phyloP scores from a whole-genome alignment of 2,329 filamentous ascomycete species.

The Ceratocystis eucalypticola region DNA sequence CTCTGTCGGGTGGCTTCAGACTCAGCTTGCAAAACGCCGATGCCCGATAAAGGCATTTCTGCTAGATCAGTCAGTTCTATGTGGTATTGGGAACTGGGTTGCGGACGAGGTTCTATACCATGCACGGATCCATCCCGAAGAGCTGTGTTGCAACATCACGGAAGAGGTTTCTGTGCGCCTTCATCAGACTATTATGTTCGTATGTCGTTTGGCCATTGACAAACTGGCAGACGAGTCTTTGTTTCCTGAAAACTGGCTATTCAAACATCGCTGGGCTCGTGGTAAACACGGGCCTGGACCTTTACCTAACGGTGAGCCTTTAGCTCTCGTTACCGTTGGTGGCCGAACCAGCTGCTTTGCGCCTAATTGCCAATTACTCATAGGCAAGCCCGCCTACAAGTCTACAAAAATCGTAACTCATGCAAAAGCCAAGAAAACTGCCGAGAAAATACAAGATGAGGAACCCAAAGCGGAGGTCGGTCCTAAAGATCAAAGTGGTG shows the following conservation, averaged over 20 bases:
- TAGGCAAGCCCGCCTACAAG: not conserved
- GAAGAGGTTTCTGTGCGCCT: slow-evolving; percentile 58
- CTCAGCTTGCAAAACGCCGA: slow-evolving; percentile 58
- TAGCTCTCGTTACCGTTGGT: slow-evolving; percentile 77
- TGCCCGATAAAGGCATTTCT: slow-evolving; percentile 83
- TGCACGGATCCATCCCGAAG: slow-evolving; percentile 77
- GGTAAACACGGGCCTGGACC: slow-evolving; percentile 59
- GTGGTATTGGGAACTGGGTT: slow-evolving; percentile 95
- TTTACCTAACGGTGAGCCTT: slow-evolving; percentile 71
- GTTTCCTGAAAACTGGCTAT: slow-evolving; percentile 80
- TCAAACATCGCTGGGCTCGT: slow-evolving; percentile 80
- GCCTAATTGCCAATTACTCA: slow-evolving; percentile 50
- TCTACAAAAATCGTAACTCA: not conserved
- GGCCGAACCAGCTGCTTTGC: slow-evolving; percentile 85
- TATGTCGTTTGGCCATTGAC: slow-evolving; percentile 69
- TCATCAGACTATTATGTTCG: slow-evolving; percentile 58
- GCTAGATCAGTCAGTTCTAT: slow-evolving; percentile 76
- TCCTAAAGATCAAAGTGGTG: not conserved
- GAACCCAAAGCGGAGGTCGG: not conserved
- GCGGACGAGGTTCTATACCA: slow-evolving; percentile 89
- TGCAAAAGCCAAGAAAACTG: not conserved
- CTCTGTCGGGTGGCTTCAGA: slow-evolving; percentile 60
- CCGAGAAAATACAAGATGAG: not conserved
- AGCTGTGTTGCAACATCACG: slow-evolving; percentile 72
- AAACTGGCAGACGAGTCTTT: slow-evolving; percentile 64